phyloP scores from a whole-genome alignment of 176 grass and related monocot species.

The Typha latifolia region DNA sequence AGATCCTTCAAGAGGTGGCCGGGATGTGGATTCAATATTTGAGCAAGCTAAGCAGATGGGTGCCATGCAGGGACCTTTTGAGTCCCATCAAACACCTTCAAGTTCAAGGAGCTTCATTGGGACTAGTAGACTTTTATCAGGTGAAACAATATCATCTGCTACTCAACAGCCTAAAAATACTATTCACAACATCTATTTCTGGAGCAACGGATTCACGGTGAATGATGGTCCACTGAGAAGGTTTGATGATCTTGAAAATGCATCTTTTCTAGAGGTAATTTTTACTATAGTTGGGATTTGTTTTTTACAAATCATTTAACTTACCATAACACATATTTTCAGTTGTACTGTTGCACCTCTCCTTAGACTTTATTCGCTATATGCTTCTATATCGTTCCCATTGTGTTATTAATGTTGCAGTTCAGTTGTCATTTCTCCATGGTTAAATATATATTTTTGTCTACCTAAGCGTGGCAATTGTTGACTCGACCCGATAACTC shows the following conservation, averaged over 20 bases:
- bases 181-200: constrained; percentile 65
- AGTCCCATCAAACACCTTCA: constrained; percentile 31
- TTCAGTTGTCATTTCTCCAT: too few species aligned
- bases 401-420: too few species aligned
- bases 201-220: constrained; percentile 82
- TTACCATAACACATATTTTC: too few species aligned
- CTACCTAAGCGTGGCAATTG: too few species aligned
- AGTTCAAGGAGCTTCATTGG: constrained; percentile 71
- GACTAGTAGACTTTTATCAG: constrained; percentile 62
- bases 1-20: constrained; percentile 59
- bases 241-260: constrained; percentile 72
- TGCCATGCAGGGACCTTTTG: constrained; percentile 31
- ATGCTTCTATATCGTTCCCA: too few species aligned
- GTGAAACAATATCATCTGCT: constrained; percentile 41
- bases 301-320: too few species aligned
- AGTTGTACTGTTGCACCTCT: too few species aligned
- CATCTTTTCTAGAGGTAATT: constrained; percentile 75
- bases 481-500: too few species aligned
- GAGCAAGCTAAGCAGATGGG: constrained; percentile 69
- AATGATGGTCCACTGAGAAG: constrained; percentile 80
- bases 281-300: too few species aligned
- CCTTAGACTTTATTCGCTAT: too few species aligned
- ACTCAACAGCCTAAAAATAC: constrained; percentile 26
- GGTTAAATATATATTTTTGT: too few species aligned
- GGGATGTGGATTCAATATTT: constrained; percentile 50